Percentiles rank a stretch among this genome's conserved stretches.
Evolutionary conservation across 352 stramenopile genomes (phyloP).

Genomic region (Phytophthora constricta): DNA sequence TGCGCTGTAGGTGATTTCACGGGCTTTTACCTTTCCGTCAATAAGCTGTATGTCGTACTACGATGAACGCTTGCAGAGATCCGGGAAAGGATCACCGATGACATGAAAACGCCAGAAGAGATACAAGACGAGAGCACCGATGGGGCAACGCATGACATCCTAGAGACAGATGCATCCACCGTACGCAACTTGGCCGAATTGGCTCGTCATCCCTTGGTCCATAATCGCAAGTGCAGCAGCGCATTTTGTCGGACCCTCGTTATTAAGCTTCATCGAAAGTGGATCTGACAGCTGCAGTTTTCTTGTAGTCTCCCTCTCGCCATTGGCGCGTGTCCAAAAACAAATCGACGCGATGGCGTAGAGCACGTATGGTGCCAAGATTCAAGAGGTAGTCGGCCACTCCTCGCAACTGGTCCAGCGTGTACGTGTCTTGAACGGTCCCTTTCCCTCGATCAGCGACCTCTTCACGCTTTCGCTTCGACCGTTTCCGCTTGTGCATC

Average conservation of each 20-base stretch:
- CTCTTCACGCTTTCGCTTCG: neutral
- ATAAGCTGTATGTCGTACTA: neutral
- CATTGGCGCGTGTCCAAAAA: neutral
- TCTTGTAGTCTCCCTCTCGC: neutral
- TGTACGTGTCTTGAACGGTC: neutral
- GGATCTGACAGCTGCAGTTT: neutral
- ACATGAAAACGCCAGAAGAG: neutral
- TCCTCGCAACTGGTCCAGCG: neutral
- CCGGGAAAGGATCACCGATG: neutral
- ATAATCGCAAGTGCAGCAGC: neutral
- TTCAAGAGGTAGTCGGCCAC: neutral
- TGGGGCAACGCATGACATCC: neutral
- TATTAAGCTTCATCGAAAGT: neutral
- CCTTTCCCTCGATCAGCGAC: neutral
- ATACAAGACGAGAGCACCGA: neutral
- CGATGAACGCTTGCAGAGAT: neutral
- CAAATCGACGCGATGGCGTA: neutral
- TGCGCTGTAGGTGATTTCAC: neutral
- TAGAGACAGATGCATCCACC: neutral
- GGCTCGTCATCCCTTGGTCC: neutral
- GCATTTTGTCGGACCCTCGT: neutral
- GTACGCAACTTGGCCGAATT: neutral
- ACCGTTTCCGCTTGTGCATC: neutral
- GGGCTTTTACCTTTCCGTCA: neutral
- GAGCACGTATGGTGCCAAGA: too few species aligned